Evolutionary conservation across 306 rosid species (phyloP), one percentile per base, ranked within the genome.

Genomic region (Trifolium pratense): DNA sequence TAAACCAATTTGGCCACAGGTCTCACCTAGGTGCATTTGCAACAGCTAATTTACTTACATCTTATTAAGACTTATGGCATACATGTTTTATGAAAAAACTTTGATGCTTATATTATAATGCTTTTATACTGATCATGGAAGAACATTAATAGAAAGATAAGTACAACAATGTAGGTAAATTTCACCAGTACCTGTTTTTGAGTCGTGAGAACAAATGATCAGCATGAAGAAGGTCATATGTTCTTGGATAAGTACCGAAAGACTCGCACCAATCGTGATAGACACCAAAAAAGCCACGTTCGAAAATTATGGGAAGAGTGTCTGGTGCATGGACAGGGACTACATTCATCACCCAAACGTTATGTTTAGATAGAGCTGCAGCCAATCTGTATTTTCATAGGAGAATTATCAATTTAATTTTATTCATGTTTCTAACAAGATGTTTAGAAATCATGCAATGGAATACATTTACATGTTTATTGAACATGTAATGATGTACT

Each of bases 261-360:
- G 99, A 81, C 79, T 94, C 97, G 3, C 99, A 94, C 99, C 99
- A 94, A 75, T 94, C 97, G 21, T 94, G 99, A 84, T 91, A 91
- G 45, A 90, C 42, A 10, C 99, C 99, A 5, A 88, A 25, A 64
- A 94, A 89, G 10, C 99, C 99, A 1, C 99, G 99, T 71, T 94
- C 96, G 63, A 80, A 91, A 12, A 94, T 89, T 76, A 89, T 74
- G 23, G 99, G 95, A 75, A 91, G 99, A 3, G 97, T 94, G 73
- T 94, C 93, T 0, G 91, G 95, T 4, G 87, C 89, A 42, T 94
- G 93, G 78, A 89, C 89, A 13, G 96, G 92, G 43, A 94, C 84
- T 75, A 94, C 97, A 80, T 89, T 94, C 99, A 94, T 89, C 83
- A 94, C 97, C 99, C 99, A 94, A 36, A 91, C 89, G 70, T 87